Percentiles rank a stretch among this genome's conserved stretches.
Evolutionary conservation across 345 rosid species (phyloP).

Genomic region (Cardiospermum halicacabum): DNA sequence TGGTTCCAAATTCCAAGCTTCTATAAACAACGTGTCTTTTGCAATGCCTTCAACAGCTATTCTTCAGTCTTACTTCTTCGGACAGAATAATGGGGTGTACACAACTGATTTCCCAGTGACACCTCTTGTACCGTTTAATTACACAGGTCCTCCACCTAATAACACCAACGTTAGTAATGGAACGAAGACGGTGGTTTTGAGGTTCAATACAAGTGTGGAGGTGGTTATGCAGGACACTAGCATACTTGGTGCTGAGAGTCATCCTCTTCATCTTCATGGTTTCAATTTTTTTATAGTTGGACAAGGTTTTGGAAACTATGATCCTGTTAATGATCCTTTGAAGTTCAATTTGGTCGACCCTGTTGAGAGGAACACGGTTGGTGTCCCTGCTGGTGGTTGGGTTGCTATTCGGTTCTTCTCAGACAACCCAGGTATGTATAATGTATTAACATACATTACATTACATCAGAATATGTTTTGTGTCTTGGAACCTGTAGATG

Average conservation of each 20-base stretch:
- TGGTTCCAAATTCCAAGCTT: constrained; percentile 36
- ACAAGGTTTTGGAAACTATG: constrained; percentile 32
- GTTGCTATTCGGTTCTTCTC: constrained; percentile 28
- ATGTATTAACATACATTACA: too few relatives aligned
- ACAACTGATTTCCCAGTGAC: constrained; percentile 37
- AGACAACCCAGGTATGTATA: constrained; percentile 41
- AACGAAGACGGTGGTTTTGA: constrained; percentile 20
- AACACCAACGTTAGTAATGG: constrained; percentile 33
- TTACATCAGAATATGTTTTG: too few relatives aligned
- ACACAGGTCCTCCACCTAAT: constrained; percentile 30
- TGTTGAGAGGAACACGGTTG: constrained; percentile 28
- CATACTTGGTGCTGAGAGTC: constrained; percentile 35
- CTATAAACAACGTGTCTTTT: constrained; percentile 41
- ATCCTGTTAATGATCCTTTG: constrained; percentile 23
- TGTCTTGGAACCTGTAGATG: too few relatives aligned
- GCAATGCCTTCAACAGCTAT: constrained; percentile 32
- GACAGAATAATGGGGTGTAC: constrained; percentile 34
- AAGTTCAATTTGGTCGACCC: constrained; percentile 37
- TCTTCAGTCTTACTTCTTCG: constrained; percentile 38
- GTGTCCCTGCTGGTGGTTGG: constrained; percentile 38
- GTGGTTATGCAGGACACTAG: constrained; percentile 34
- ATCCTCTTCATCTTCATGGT: constrained; percentile 39
- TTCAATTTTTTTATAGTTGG: constrained; percentile 36
- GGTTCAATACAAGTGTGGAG: constrained; percentile 36
- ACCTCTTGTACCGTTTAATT: constrained; percentile 26